These are phyloP conservation scores for Dalbergia cochinchinensis DNA, from an alignment of 306 rosid genomes.

Conservation along the genomic window DNA sequence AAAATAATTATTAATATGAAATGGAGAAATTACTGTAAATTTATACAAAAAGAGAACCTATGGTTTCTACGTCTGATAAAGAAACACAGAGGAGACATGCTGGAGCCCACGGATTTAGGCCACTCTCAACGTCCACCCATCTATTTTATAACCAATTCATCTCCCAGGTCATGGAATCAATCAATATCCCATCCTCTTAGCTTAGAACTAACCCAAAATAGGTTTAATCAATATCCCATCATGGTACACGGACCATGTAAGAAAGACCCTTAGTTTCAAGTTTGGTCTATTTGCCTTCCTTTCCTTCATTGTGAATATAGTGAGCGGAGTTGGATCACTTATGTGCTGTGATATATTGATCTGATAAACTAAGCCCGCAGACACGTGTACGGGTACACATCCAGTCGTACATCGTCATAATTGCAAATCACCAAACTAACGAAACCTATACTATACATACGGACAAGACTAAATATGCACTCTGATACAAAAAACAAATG, in stretches of 20 bases:
- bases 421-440: neutral
- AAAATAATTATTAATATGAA: no score
- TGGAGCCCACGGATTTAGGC: constrained; percentile 16
- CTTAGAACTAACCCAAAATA: neutral
- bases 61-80: neutral
- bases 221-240: no score
- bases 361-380: neutral
- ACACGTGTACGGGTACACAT: no score
- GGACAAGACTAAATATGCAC: neutral
- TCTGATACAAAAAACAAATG: no score
- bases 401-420: neutral
- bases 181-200: neutral
- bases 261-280: no score
- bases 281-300: constrained; percentile 25
- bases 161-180: neutral
- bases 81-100: neutral
- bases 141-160: neutral
- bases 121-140: neutral
- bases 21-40: no score
- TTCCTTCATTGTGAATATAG: neutral
- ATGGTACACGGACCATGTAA: no score
- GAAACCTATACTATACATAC: neutral
- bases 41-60: no score
- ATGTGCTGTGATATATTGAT: neutral
- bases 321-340: neutral